A percentile compares a stretch with the other conserved stretches of the same genome.
These are phyloP conservation scores for Populus nigra DNA, from an alignment of 345 rosid species.

Conservation along the genomic window DNA sequence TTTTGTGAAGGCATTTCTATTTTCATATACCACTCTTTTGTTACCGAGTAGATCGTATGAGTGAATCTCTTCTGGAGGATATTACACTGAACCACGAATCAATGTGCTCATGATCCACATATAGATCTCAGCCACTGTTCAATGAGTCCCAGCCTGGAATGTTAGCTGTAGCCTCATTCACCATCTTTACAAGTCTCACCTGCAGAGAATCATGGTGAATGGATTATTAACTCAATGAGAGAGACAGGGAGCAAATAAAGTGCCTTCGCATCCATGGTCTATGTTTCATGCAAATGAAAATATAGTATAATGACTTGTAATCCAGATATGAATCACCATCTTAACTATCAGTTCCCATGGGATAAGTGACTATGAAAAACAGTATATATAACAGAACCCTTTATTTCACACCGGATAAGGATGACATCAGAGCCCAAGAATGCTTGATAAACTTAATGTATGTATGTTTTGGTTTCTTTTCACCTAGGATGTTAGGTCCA, in stretches of 20 bases:
- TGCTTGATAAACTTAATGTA: not conserved
- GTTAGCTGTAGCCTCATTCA: constrained; percentile 70
- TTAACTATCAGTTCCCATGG: not conserved
- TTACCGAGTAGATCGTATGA: constrained; percentile 14
- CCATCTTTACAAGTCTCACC: constrained; percentile 64
- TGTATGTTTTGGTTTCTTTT: not conserved
- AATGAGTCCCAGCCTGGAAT: constrained; percentile 57
- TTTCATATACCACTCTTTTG: constrained; percentile 23
- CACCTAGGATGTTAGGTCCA: not conserved
- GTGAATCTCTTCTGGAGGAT: constrained; percentile 7
- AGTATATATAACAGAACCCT: not conserved
- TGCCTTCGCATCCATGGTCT: not conserved
- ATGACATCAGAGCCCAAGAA: not conserved
- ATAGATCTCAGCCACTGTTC: constrained; percentile 28
- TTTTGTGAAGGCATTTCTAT: constrained; percentile 2
- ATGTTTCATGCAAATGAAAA: not conserved
- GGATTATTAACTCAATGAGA: not conserved
- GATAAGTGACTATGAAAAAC: not conserved
- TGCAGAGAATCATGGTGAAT: constrained; percentile 17
- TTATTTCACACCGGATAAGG: not conserved
- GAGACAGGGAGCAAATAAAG: not conserved
- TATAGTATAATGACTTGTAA: not conserved
- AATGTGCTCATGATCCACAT: not conserved
- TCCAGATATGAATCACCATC: not conserved
- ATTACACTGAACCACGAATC: constrained; percentile 3